Percentiles rank a stretch among this genome's conserved stretches.
Conservation (phyloP, 1,284 basidiomycete genomes). For the Ganoderma lingzhi region DNA sequence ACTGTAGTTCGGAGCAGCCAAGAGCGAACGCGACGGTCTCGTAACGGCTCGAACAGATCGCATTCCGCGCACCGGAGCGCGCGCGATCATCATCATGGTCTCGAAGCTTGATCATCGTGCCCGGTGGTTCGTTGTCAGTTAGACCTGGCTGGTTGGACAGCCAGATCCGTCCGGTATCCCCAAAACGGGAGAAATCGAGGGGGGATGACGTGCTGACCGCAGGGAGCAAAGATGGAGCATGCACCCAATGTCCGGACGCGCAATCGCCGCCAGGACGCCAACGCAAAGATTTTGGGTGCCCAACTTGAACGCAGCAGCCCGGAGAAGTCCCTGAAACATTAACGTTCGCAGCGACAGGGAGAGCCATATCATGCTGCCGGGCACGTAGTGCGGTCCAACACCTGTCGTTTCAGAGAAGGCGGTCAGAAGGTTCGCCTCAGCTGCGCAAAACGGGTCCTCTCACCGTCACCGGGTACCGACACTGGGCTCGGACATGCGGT, state of each 20-base stretch:
- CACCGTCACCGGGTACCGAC: not conserved
- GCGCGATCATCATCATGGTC: not conserved
- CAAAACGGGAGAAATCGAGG: not conserved
- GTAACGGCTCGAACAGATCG: not conserved
- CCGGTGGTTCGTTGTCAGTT: not conserved
- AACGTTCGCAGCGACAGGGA: not conserved
- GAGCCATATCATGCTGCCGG: too few species aligned
- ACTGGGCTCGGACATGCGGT: not conserved
- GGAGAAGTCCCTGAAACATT: not conserved
- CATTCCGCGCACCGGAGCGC: not conserved
- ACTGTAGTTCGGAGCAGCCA: not conserved
- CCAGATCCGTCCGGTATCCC: not conserved
- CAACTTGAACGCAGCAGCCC: not conserved
- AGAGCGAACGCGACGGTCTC: not conserved
- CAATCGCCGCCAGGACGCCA: conserved; percentile 1
- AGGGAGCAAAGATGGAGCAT: not conserved
- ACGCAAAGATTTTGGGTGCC: not conserved
- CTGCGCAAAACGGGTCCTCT: not conserved
- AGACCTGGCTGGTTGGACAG: not conserved
- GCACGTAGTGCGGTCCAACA: conserved; percentile 4
- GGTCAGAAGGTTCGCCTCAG: not conserved
- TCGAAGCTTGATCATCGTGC: not conserved
- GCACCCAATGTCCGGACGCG: not conserved
- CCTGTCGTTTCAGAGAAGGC: not conserved
- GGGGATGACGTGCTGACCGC: not conserved